These are phyloP conservation scores for Xerophyta viscosa DNA, from an alignment of 106 monocot genomes.

Conservation along the genomic window DNA sequence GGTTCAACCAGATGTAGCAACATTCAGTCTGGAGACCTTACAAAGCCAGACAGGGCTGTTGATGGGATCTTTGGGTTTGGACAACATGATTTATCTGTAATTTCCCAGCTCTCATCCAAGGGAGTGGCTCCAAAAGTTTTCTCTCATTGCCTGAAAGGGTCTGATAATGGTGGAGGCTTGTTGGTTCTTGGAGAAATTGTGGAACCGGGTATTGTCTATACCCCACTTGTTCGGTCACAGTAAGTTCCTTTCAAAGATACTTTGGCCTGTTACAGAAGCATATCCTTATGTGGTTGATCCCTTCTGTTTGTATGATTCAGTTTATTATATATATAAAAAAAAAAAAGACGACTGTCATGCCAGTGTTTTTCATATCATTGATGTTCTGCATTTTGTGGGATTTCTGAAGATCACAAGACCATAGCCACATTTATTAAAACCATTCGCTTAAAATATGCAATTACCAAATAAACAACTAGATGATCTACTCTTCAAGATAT, in stretches of 20 bases:
- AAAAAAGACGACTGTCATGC: too few relatives aligned
- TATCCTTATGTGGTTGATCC: too few relatives aligned
- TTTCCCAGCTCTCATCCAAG: constrained; percentile 71
- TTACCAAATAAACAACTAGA: too few relatives aligned
- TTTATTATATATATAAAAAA: too few relatives aligned
- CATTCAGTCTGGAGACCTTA: constrained; percentile 71
- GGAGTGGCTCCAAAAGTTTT: constrained; percentile 86
- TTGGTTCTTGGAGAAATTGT: constrained; percentile 87
- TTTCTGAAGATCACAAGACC: too few relatives aligned
- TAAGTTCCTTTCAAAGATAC: constrained; percentile 30
- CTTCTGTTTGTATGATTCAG: too few relatives aligned
- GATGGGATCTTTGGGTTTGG: constrained; percentile 98
- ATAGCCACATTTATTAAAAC: too few relatives aligned
- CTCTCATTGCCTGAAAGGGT: constrained; percentile 89
- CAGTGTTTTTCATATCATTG: too few relatives aligned
- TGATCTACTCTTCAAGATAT: too few relatives aligned
- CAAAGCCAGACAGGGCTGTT: constrained; percentile 78
- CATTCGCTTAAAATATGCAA: too few relatives aligned
- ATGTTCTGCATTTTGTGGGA: too few relatives aligned
- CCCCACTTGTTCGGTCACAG: constrained; percentile 82
- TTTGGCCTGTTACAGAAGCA: too few relatives aligned
- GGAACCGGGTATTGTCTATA: constrained; percentile 84
- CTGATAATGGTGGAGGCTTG: constrained; percentile 85
- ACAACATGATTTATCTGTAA: constrained; percentile 69
- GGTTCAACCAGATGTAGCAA: constrained; percentile 78